Evolutionary conservation across 2,329 filamentous ascomycete species (phyloP).

Genomic region (Cryphonectria nitschkei): DNA sequence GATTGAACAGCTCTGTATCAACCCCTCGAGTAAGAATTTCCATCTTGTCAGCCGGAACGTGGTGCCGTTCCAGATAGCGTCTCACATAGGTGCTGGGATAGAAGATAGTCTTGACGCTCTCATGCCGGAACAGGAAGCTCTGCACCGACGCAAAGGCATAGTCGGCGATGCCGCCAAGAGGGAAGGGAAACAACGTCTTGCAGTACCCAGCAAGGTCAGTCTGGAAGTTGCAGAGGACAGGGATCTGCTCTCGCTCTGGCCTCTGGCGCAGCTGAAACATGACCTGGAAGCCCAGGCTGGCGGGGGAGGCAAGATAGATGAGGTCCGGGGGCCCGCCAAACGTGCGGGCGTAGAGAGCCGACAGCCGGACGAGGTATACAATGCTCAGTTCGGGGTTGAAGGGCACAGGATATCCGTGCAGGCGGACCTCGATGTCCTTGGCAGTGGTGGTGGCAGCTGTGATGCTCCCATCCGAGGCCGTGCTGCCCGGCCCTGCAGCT

Average conservation of each 20-base stretch:
- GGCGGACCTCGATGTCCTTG: slow-evolving; percentile 55
- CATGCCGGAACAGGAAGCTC: slow-evolving; percentile 66
- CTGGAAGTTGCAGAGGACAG: slow-evolving; percentile 71
- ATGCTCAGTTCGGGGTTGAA: slow-evolving; percentile 74
- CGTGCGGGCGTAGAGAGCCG: slow-evolving; percentile 61
- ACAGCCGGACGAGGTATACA: slow-evolving; percentile 69
- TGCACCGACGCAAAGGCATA: slow-evolving; percentile 66
- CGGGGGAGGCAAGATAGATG: slow-evolving; percentile 71
- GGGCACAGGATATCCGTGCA: slow-evolving; percentile 68
- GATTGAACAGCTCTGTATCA: slow-evolving; percentile 65
- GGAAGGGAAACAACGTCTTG: slow-evolving; percentile 68
- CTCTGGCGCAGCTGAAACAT: slow-evolving; percentile 70
- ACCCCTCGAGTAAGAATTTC: slow-evolving; percentile 67
- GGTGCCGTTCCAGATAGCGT: slow-evolving; percentile 61
- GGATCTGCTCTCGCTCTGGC: slow-evolving; percentile 55
- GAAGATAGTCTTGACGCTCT: slow-evolving; percentile 67
- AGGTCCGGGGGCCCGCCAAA: slow-evolving; percentile 65
- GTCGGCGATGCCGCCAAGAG: slow-evolving; percentile 63
- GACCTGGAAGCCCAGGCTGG: slow-evolving; percentile 71
- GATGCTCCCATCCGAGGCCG: not conserved
- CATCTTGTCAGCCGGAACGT: slow-evolving; percentile 60
- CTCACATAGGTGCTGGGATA: slow-evolving; percentile 69
- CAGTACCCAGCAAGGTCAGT: slow-evolving; percentile 73
- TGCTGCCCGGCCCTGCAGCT: not conserved
- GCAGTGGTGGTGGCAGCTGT: not conserved